phyloP scores from a whole-genome alignment of 768 basidiomycete species.

The Pulveroboletus frians region DNA sequence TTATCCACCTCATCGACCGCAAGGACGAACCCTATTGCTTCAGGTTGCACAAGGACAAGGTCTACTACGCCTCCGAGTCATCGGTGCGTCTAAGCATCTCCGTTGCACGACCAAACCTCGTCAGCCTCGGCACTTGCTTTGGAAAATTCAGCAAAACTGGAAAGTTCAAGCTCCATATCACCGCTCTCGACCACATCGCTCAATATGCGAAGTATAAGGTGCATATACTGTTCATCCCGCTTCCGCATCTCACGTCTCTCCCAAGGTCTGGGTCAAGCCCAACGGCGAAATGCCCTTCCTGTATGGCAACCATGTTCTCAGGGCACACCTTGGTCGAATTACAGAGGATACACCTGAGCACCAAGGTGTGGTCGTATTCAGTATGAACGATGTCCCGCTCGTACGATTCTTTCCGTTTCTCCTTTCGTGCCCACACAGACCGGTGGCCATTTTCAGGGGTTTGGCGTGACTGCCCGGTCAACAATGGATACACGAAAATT shows the following conservation, averaged over 20 bases:
- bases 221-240: conserved; percentile 11
- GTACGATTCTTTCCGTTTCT: conserved; percentile 38
- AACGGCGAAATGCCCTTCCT: conserved; percentile 99
- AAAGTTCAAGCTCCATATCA: conserved; percentile 97
- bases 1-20: conserved; percentile 92
- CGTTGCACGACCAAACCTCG: conserved; percentile 85
- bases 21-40: conserved; percentile 95
- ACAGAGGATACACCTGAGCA: conserved; percentile 99
- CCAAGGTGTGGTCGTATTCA: conserved; percentile 95
- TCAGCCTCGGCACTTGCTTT: conserved; percentile 92
- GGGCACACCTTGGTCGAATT: conserved; percentile 97
- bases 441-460: conserved; percentile 55
- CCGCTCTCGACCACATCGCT: conserved; percentile 85
- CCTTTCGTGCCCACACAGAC: conserved; percentile 4
- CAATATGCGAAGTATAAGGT: conserved; percentile 99
- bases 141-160: conserved; percentile 97
- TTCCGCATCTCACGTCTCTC: not conserved
- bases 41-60: conserved; percentile 88
- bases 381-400: conserved; percentile 91
- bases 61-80: conserved; percentile 94
- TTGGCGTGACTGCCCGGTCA: conserved; percentile 94
- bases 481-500: conserved; percentile 95
- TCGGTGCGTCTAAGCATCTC: conserved; percentile 92
- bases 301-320: conserved; percentile 97
- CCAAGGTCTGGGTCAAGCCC: conserved; percentile 95